Base-by-base conservation (phyloP, 1,284 basidiomycete species). In the Gymnopus androsaceus region DNA sequence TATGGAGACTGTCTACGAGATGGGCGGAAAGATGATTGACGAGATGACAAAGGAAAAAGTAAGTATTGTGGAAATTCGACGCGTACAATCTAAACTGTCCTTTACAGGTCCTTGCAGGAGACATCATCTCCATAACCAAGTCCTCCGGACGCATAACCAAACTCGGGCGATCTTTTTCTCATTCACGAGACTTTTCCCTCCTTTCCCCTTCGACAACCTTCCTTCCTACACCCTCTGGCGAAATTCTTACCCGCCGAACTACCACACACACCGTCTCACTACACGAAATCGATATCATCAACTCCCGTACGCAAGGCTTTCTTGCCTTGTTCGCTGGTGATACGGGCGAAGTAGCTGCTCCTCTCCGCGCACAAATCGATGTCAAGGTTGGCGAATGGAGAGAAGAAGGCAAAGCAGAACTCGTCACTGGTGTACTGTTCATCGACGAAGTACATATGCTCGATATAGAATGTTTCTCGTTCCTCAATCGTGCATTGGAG, bases 1-100 rank as follows among this genome's bases (percentile, higher is more conserved):
- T 72, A 99, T 99, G 96, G 96, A 99, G 77, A 99, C 96, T 14
- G 93, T 99, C 40, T 99, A 99, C 71, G 97, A 99, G 73, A 83
- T 99, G 17, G 97, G 97, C 8, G 95, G 90, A 57, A 99, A 99
- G 81, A 99, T 99, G 97, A 98, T 99, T 59, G 96, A 99, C 67
- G 88, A 95, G 7, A 74, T 99, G 38, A 90, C 94, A 49, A 97
- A 96, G 73, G 95, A 99, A 77, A 99, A 98, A 69, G 48, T 50
- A 28, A 7, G 28, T n/a, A 19, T 37, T 9, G 12, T 30, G 11
- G 23, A n/a, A 34, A 38, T 38, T 14, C 36, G 19, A 17, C 7
- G 36, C 15, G 8, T 9, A 15, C 12, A 0, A 38, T 14, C 7
- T 9, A 15, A 28, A 38, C 27, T 28, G 11, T 4, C 8, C 14